Evolutionary conservation across 345 rosid genomes (phyloP).

Genomic region (Eucalyptus leucophloia): DNA sequence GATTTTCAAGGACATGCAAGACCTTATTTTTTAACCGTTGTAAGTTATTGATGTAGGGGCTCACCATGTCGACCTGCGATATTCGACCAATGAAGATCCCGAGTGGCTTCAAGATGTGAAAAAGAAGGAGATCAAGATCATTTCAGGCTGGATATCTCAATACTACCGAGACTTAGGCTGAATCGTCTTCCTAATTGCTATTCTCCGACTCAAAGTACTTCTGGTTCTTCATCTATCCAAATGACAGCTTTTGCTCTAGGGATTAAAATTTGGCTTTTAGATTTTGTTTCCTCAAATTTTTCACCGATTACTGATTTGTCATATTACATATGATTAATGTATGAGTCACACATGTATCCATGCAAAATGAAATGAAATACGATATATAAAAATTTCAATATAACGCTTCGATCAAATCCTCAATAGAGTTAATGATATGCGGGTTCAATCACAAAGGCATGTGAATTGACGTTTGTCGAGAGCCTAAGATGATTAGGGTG

Average conservation of each 20-base stretch:
- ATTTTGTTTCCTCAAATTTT: not conserved
- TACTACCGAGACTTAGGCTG: conserved; percentile 18
- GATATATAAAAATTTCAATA: not conserved
- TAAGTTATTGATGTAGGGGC: conserved; percentile 18
- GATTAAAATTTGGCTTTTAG: not conserved
- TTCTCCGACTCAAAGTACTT: not conserved
- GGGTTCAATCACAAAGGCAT: not conserved
- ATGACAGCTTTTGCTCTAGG: not conserved
- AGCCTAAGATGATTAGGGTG: not conserved
- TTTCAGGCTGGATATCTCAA: conserved; percentile 29
- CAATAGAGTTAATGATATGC: not conserved
- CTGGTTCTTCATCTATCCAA: not conserved
- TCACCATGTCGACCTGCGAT: conserved; percentile 54
- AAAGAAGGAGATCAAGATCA: conserved; percentile 16
- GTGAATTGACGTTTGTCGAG: not conserved
- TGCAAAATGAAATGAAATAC: not conserved
- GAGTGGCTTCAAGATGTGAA: conserved; percentile 44
- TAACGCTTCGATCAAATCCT: not conserved
- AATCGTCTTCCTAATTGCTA: not conserved
- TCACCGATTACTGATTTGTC: not conserved
- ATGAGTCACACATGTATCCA: not conserved
- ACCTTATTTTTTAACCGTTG: not conserved
- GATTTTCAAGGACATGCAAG: not conserved
- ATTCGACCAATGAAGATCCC: conserved; percentile 28
- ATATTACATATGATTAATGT: not conserved